Base-by-base conservation (phyloP, 768 basidiomycete species). In the Leccinum variicolor region DNA sequence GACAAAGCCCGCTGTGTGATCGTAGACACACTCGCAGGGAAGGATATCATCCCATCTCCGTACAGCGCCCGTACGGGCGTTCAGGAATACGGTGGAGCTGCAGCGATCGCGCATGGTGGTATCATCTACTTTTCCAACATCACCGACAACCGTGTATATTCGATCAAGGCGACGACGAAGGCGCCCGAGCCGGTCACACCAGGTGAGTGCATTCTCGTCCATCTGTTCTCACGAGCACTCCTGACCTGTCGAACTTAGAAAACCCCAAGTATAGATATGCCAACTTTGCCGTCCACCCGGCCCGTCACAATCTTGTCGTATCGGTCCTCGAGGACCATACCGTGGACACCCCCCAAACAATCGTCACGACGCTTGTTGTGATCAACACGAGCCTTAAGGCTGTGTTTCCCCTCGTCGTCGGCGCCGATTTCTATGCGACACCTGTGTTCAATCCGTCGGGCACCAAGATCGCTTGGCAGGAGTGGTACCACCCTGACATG, bases 291-390 rank as follows among this genome's bases (percentile, higher is more conserved):
- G 75, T 84, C 1, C 83, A 87, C 58, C 88, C 87, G 0, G 63
- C 65, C 1, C 72, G 80, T 6, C 70, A 78, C 1, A 73, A 83
- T 57, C 71, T 90, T 19, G 66, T 91, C 5, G 79, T 86, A 1
- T 78, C 85, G 1, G 70, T 91, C 43, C 74, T 85, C 26, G 90
- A 93, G 65, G 89, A 92, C 62, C 89, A 90, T 70, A 89, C 85
- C 0, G 65, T 70, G 4, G 70, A 73, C 31, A 70, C 64, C 0
- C 71, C 72, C 1, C 64, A 66, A 43, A 73, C 70, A 0, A 59
- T 81, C 3, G 65, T 78, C 23, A 91, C 80, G 56, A 77, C 77
- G 0, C 79, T 93, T 34, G 77, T 77, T 52, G 64, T 85, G 53
- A 79, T 92, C 63, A 74, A 87, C 68, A 78, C 78, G 0, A 56